These are phyloP conservation scores for Gypsophila paniculata DNA, from an alignment of 179 eudicot genomes.

Conservation along the genomic window DNA sequence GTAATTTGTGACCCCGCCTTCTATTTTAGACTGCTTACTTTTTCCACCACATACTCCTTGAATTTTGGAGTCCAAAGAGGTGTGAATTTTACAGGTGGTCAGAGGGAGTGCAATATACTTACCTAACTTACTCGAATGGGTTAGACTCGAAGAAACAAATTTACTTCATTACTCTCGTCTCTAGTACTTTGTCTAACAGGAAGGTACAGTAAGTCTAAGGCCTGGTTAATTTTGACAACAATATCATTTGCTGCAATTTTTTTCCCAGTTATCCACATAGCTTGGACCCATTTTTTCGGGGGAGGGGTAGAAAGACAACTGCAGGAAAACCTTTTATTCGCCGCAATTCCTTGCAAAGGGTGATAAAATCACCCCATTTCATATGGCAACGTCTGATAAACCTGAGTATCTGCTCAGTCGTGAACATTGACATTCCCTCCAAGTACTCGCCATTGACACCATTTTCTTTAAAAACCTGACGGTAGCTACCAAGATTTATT, in stretches of 20 bases:
- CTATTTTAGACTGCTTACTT: no score
- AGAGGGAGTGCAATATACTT: background rate
- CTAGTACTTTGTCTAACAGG: no score
- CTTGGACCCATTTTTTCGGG: no score
- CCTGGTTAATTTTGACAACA: background rate
- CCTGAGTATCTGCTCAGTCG: slow-evolving; percentile 85
- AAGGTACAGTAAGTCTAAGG: background rate
- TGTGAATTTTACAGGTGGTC: no score
- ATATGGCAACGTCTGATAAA: slow-evolving; percentile 91
- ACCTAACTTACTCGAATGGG: no score
- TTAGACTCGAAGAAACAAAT: no score
- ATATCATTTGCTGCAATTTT: background rate
- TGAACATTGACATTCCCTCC: slow-evolving; percentile 95
- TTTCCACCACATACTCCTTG: no score
- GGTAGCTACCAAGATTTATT: slow-evolving; percentile 79
- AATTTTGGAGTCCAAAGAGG: no score
- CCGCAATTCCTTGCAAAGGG: slow-evolving; percentile 85
- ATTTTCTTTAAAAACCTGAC: slow-evolving; percentile 72
- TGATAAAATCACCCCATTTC: slow-evolving; percentile 97
- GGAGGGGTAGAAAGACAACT: background rate
- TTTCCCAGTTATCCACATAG: no score
- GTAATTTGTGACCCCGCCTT: no score
- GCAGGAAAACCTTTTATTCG: slow-evolving; percentile 63
- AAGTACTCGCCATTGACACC: slow-evolving; percentile 89
- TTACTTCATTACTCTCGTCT: background rate